phyloP scores from a whole-genome alignment of 1,284 basidiomycete species.

The Ceratobasidium sp. region DNA sequence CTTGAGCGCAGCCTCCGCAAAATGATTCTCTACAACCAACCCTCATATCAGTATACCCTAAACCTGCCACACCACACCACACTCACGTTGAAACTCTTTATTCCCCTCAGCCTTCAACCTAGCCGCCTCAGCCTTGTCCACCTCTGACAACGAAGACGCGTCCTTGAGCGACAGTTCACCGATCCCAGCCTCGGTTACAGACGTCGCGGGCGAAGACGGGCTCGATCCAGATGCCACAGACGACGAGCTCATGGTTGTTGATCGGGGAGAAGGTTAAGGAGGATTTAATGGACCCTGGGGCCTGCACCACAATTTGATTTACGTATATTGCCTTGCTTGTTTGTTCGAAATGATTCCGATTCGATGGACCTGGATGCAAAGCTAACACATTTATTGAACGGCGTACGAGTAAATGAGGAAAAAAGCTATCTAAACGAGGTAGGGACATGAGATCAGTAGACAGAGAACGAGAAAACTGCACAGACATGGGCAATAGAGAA shows the following conservation, averaged over 20 bases:
- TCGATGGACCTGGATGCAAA: neutral
- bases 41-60: too few species aligned
- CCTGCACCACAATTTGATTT: constrained; percentile 41
- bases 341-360: neutral
- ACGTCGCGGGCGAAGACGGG: constrained; percentile 20
- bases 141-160: constrained; percentile 62
- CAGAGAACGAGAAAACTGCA: neutral
- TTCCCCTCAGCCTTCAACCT: constrained; percentile 88
- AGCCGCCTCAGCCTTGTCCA: constrained; percentile 76
- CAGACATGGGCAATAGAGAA: constrained; percentile 7
- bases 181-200: constrained; percentile 21
- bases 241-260: constrained; percentile 15
- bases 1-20: constrained; percentile 73
- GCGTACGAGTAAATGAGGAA: constrained; percentile 8
- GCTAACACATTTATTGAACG: constrained; percentile 35
- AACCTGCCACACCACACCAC: neutral
- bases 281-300: neutral
- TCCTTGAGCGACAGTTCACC: constrained; percentile 42
- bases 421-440: too few species aligned
- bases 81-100: constrained; percentile 82
- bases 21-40: constrained; percentile 67
- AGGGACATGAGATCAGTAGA: neutral
- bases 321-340: neutral
- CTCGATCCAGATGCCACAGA: constrained; percentile 6
- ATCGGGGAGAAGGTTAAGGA: too few species aligned